Percentiles rank a stretch among this genome's conserved stretches.
Conservation (phyloP, 345 rosid species). For the Erucastrum elatum region DNA sequence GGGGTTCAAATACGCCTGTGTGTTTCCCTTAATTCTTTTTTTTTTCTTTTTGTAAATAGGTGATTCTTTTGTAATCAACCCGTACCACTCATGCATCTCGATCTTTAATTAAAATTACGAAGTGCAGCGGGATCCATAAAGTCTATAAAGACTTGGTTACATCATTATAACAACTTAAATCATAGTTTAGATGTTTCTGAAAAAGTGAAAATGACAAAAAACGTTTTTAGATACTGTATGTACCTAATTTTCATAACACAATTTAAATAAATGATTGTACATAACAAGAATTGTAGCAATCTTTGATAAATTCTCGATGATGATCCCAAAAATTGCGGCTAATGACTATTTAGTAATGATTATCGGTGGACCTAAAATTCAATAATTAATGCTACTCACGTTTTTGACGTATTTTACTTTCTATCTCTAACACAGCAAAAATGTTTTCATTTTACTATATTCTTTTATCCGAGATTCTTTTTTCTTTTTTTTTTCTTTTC, state of each 20-base stretch:
- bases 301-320: slow-evolving; percentile 1
- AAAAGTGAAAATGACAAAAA: neutral
- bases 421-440: neutral
- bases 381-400: neutral
- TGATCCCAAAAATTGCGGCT: neutral
- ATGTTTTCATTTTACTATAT: neutral
- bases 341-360: slow-evolving; percentile 6
- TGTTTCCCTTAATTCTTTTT: neutral
- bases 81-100: neutral
- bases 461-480: neutral
- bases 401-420: neutral
- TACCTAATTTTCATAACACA: neutral
- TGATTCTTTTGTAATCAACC: neutral
- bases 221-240: slow-evolving; percentile 12
- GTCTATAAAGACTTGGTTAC: neutral
- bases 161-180: neutral
- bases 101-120: neutral
- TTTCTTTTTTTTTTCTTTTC: no score
- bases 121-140: neutral
- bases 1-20: neutral
- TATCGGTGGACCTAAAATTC: neutral
- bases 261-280: neutral
- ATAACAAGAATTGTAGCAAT: neutral
- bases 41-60: neutral
- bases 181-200: neutral